phyloP scores from a whole-genome alignment of 192 early-diverging fungal species.

The Borealophlyctis nickersoniae region DNA sequence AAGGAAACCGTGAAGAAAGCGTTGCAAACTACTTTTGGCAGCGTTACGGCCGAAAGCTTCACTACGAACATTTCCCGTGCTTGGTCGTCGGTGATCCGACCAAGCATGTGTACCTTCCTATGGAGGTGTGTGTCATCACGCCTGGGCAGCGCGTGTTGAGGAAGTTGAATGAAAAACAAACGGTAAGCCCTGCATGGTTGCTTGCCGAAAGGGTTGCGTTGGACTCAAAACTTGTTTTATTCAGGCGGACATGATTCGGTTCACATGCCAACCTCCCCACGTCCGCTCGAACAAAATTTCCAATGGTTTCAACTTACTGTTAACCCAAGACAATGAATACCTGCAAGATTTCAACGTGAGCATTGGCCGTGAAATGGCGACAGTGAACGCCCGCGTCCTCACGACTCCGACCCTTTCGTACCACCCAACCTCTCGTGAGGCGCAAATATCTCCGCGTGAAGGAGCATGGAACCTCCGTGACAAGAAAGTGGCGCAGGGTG shows the following conservation, averaged over 20 bases:
- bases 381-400: conserved; percentile 73
- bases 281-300: conserved; percentile 79
- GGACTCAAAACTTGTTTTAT: conserved; percentile 39
- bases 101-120: conserved; percentile 73
- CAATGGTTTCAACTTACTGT: conserved; percentile 61
- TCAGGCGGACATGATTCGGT: conserved; percentile 92
- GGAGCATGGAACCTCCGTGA: conserved; percentile 90
- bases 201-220: background rate
- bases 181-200: conserved; percentile 2
- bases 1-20: conserved; percentile 48
- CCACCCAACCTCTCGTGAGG: conserved; percentile 54
- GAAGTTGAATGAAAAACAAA: conserved; percentile 73
- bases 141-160: conserved; percentile 78
- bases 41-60: conserved; percentile 66
- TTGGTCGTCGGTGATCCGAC: conserved; percentile 64
- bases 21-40: conserved; percentile 77
- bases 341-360: conserved; percentile 72
- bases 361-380: conserved; percentile 61
- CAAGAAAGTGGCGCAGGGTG: conserved; percentile 72
- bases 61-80: conserved; percentile 75
- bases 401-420: conserved; percentile 74
- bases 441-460: conserved; percentile 51
- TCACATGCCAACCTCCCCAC: conserved; percentile 80
- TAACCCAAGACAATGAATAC: conserved; percentile 68
- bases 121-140: conserved; percentile 85